Conservation (phyloP, 2,329 filamentous ascomycete genomes). For the Fusarium sp. region DNA sequence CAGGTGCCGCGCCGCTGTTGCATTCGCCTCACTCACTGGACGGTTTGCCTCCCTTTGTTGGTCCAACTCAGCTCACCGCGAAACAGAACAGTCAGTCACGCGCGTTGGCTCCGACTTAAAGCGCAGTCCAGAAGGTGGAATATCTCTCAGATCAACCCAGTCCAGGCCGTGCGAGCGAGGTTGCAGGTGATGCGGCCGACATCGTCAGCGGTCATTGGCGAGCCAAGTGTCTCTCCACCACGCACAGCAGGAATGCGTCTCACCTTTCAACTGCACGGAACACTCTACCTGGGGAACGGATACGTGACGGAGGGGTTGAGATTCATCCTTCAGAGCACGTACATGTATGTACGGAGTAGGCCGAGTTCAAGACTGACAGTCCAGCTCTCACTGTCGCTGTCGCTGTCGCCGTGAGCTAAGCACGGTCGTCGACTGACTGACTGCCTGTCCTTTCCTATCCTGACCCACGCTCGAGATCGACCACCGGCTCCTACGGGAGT, state of each 20-base stretch:
- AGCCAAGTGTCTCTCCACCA: slow-evolving; percentile 11
- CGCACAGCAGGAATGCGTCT: slow-evolving; percentile 12
- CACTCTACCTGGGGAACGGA: neutral
- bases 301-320: slow-evolving; percentile 3
- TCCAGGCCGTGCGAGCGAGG: slow-evolving; percentile 32
- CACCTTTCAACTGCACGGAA: slow-evolving; percentile 3
- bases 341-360: neutral
- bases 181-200: slow-evolving; percentile 29
- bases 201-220: slow-evolving; percentile 15
- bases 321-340: neutral
- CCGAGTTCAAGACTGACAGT: neutral
- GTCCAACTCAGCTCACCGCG: slow-evolving; percentile 7
- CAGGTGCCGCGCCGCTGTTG: neutral
- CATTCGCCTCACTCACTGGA: slow-evolving; percentile 20
- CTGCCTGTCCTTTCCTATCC: neutral
- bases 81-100: slow-evolving; percentile 9
- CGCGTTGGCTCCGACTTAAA: slow-evolving; percentile 28
- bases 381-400: neutral
- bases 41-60: slow-evolving; percentile 4
- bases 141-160: slow-evolving; percentile 22
- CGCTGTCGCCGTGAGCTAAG: slow-evolving; percentile 15
- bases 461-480: slow-evolving; percentile 31
- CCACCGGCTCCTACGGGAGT: slow-evolving; percentile 14
- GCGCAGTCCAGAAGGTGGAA: slow-evolving; percentile 20
- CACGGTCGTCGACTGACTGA: slow-evolving; percentile 8